Evolutionary conservation across 768 basidiomycete species (phyloP).

Genomic region (Tylopilus subfusipes): DNA sequence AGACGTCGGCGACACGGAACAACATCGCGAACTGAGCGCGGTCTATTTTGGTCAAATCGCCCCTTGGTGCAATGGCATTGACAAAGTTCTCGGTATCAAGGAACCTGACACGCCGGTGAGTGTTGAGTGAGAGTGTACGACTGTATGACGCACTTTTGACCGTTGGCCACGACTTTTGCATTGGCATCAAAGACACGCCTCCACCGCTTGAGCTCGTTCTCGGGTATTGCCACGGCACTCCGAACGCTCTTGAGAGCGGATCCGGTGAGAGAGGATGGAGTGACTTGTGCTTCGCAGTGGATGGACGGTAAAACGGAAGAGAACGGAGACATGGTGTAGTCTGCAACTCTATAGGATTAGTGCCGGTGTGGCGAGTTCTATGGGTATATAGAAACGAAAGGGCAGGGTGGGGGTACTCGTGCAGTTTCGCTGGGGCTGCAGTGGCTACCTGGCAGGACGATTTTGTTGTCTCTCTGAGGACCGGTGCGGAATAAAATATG

Average conservation of each 20-base stretch:
- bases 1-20: constrained; percentile 83
- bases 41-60: constrained; percentile 81
- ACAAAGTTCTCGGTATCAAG: constrained; percentile 88
- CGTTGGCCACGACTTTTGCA: constrained; percentile 66
- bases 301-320: constrained; percentile 47
- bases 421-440: constrained; percentile 16
- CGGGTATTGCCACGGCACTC: constrained; percentile 65
- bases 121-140: constrained; percentile 19
- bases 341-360: constrained; percentile 27
- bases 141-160: constrained; percentile 67
- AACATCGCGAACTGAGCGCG: constrained; percentile 86
- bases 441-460: background rate
- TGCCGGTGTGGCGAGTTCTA: constrained; percentile 29
- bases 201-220: constrained; percentile 87
- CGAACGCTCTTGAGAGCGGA: constrained; percentile 64
- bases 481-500: constrained; percentile 30
- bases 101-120: constrained; percentile 50
- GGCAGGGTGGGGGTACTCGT: constrained; percentile 16
- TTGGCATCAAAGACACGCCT: constrained; percentile 81
- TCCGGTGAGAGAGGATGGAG: constrained; percentile 42
- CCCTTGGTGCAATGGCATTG: constrained; percentile 88
- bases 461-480: constrained; percentile 8
- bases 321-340: constrained; percentile 34
- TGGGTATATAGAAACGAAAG: constrained; percentile 31
- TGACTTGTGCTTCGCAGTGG: constrained; percentile 48